A percentile compares a stretch with the other conserved stretches of the same genome.
Conservation (phyloP, 2,329 filamentous ascomycete genomes). For the Arthrinium puccinioides region DNA sequence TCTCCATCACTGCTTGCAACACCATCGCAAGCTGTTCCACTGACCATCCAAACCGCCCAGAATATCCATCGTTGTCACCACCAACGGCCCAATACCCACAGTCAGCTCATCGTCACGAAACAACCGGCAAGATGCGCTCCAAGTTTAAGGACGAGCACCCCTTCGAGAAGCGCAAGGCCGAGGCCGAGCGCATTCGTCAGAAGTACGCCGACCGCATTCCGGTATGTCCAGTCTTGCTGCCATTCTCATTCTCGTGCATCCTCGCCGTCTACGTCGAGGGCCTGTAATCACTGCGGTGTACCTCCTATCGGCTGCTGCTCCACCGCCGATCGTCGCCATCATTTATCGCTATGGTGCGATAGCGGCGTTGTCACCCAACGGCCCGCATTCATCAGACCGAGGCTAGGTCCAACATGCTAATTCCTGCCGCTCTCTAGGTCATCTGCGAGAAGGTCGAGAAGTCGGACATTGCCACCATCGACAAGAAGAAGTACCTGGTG, state of each 20-base stretch:
- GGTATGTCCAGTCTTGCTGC: constrained; percentile 50
- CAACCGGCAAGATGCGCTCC: constrained; percentile 76
- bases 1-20: too few species aligned
- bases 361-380: background rate
- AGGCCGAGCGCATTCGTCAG: constrained; percentile 97
- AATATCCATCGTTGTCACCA: too few species aligned
- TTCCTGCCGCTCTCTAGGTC: constrained; percentile 53
- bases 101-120: too few species aligned
- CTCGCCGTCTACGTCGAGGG: background rate
- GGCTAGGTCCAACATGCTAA: background rate
- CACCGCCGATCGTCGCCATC: background rate
- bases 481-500: constrained; percentile 99
- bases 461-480: constrained; percentile 97
- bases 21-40: too few species aligned
- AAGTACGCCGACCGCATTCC: constrained; percentile 99
- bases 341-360: background rate
- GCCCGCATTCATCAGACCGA: too few species aligned
- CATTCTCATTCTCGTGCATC: constrained; percentile 5
- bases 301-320: background rate
- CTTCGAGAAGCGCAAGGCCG: constrained; percentile 99
- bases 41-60: too few species aligned
- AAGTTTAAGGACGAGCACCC: constrained; percentile 99
- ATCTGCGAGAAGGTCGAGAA: constrained; percentile 99
- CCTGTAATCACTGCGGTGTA: background rate
- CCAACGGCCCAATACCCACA: too few species aligned